Evolutionary conservation across 352 stramenopile species (phyloP).

Genomic region (Paralagenidium karlingii): DNA sequence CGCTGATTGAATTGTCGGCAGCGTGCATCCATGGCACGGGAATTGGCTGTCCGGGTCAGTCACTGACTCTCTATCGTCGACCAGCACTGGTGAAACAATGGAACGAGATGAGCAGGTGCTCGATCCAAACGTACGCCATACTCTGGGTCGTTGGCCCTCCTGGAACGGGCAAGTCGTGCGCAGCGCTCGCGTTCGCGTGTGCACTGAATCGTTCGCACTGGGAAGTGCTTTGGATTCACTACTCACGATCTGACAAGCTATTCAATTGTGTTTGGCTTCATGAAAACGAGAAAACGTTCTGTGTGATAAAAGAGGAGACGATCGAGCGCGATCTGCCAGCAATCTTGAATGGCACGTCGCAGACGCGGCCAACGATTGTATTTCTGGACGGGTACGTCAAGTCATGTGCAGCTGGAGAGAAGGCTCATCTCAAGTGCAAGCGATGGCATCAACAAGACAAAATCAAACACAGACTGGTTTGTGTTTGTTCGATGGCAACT

Average conservation of each 20-base stretch:
- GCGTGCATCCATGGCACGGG: conserved; percentile 4
- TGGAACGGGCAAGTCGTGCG: conserved; percentile 6
- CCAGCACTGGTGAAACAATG: conserved; percentile 8
- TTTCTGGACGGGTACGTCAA: conserved; percentile 4
- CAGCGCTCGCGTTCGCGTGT: conserved; percentile 5
- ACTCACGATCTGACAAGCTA: conserved; percentile 1
- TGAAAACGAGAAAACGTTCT: conserved; percentile 3
- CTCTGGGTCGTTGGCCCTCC: conserved; percentile 4
- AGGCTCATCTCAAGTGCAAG: conserved; percentile 5
- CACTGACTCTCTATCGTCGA: conserved; percentile 2
- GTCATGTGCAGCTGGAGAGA: conserved; percentile 2
- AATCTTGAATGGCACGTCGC: neutral
- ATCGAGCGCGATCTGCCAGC: neutral
- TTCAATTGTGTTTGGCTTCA: conserved; percentile 7
- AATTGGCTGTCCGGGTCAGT: conserved; percentile 2
- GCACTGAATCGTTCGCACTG: conserved; percentile 4
- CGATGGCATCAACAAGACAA: conserved; percentile 6
- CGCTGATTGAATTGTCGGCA: conserved; percentile 2
- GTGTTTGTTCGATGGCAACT: conserved; percentile 7
- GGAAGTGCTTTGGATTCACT: conserved; percentile 8
- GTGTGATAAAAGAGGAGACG: conserved; percentile 2
- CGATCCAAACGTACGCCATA: conserved; percentile 6
- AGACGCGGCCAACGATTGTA: conserved; percentile 1
- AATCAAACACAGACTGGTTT: conserved; percentile 7
- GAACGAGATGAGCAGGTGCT: conserved; percentile 6